Evolutionary conservation across 192 early-diverging fungal species (phyloP).

Genomic region (Podila epicladia): DNA sequence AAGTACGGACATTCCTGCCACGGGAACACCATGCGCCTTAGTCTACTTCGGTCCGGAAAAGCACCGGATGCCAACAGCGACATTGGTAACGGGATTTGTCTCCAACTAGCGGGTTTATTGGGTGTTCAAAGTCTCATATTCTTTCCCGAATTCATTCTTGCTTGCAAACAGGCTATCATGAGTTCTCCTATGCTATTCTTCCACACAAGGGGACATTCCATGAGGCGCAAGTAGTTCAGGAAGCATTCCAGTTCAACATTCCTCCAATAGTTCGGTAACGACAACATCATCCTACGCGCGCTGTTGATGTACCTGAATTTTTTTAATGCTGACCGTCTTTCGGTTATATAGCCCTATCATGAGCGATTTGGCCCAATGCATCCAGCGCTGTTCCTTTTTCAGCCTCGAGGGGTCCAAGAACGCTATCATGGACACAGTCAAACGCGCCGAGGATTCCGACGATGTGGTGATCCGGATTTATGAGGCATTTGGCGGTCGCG

Average conservation of each 20-base stretch:
- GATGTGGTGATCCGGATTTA: conserved; percentile 86
- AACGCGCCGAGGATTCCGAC: conserved; percentile 83
- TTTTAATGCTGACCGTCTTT: not conserved
- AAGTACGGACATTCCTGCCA: conserved; percentile 95
- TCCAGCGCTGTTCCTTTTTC: conserved; percentile 45
- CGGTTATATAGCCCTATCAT: conserved; percentile 21
- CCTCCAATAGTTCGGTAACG: conserved; percentile 67
- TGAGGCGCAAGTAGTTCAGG: conserved; percentile 86
- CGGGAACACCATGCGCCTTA: conserved; percentile 83
- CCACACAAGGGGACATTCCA: conserved; percentile 88
- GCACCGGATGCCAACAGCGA: conserved; percentile 74
- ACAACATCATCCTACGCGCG: not conserved
- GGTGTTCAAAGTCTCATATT: not conserved
- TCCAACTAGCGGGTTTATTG: not conserved
- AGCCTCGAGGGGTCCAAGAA: conserved; percentile 64
- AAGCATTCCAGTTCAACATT: conserved; percentile 92
- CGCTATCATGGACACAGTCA: conserved; percentile 92
- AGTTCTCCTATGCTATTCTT: conserved; percentile 90
- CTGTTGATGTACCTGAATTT: not conserved
- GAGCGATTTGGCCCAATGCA: not conserved
- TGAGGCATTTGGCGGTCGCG: conserved; percentile 92
- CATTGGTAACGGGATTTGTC: conserved; percentile 55
- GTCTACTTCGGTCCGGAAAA: conserved; percentile 91
- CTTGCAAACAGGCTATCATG: conserved; percentile 75
- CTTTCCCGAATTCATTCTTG: conserved; percentile 56